phyloP scores from a whole-genome alignment of 371 early-diverging fungal species.

The Mucor racemosus region DNA sequence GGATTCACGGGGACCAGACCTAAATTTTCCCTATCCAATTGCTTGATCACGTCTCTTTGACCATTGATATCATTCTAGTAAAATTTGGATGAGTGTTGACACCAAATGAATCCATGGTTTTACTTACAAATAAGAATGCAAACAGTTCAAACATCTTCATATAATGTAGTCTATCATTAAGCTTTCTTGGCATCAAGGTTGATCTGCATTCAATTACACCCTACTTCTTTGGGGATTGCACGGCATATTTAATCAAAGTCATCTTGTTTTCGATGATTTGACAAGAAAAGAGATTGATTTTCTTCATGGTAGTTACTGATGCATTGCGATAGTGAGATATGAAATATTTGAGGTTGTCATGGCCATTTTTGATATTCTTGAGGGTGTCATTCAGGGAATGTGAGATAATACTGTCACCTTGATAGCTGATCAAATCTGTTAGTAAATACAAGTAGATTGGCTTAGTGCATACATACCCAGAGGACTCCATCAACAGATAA shows the following conservation, averaged over 20 bases:
- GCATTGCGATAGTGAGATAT: conserved; percentile 13
- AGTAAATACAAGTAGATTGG: no score
- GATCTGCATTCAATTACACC: conserved; percentile 25
- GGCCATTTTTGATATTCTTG: conserved; percentile 18
- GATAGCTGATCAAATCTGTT: neutral
- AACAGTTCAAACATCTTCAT: conserved; percentile 24
- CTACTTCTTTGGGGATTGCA: conserved; percentile 14
- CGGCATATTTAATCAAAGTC: conserved; percentile 17
- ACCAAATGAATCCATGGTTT: neutral
- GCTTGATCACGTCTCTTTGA: conserved; percentile 12
- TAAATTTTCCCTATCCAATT: conserved; percentile 13
- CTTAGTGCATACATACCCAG: conserved; percentile 7
- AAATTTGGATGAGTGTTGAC: conserved; percentile 5
- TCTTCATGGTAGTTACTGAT: conserved; percentile 17
- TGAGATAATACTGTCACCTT: conserved; percentile 2
- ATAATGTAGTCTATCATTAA: conserved; percentile 10
- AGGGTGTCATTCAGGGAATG: conserved; percentile 18
- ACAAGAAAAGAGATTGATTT: conserved; percentile 4
- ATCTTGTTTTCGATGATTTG: conserved; percentile 24
- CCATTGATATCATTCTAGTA: conserved; percentile 20
- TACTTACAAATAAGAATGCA: conserved; percentile 14
- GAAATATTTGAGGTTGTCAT: conserved; percentile 16
- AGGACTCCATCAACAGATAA: conserved; percentile 18
- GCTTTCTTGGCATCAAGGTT: conserved; percentile 9
- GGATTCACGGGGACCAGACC: conserved; percentile 9